Conservation (phyloP, 305 asterid species). For the Coffea humblotiana region DNA sequence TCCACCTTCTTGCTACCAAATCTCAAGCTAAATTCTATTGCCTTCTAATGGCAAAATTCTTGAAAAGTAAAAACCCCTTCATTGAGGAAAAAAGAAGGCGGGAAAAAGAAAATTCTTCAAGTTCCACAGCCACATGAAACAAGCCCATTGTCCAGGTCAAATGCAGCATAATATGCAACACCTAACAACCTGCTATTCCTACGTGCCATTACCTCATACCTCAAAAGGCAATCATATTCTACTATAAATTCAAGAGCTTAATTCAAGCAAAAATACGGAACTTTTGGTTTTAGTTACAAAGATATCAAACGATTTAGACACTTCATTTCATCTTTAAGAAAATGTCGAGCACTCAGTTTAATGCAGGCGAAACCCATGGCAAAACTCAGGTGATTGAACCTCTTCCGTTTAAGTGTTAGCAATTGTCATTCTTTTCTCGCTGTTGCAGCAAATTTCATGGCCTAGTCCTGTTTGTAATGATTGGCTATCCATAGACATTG, state of each 20-base stretch:
- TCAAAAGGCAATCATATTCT: not conserved
- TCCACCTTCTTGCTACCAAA: not conserved
- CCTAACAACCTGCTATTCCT: slow-evolving; percentile 8
- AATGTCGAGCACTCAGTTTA: slow-evolving; percentile 53
- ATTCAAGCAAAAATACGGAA: not conserved
- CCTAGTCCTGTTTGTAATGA: not conserved
- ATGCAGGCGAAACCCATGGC: slow-evolving; percentile 48
- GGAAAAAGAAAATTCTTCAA: too few species aligned
- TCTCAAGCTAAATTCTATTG: not conserved
- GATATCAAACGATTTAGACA: not conserved
- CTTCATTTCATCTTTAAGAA: slow-evolving; percentile 9
- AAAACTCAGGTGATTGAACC: slow-evolving; percentile 1
- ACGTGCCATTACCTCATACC: slow-evolving; percentile 16
- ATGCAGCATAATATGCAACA: slow-evolving; percentile 32
- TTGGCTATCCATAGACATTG: too few species aligned
- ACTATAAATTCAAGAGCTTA: not conserved
- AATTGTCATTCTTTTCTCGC: not conserved
- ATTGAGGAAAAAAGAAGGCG: too few species aligned
- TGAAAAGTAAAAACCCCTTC: too few species aligned
- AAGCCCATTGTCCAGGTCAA: slow-evolving; percentile 18
- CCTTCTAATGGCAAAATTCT: not conserved
- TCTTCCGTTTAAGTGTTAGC: not conserved
- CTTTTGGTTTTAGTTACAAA: not conserved
- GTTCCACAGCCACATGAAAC: not conserved
- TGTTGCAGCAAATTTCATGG: not conserved